Conservation (phyloP, 2,329 filamentous ascomycete species). For the Thielaviopsis musarum region DNA sequence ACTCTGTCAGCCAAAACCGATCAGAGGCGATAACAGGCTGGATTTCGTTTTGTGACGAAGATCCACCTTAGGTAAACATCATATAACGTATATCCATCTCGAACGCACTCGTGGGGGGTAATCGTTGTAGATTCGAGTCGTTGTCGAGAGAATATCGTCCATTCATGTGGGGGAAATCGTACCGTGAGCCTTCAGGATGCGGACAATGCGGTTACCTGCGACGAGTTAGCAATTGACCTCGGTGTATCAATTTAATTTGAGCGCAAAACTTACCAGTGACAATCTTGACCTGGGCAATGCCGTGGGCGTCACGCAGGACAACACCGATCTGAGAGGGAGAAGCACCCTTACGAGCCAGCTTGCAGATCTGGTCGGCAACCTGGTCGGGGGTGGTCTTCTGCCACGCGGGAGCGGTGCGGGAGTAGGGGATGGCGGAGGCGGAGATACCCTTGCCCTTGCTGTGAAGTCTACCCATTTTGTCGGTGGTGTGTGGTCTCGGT, state of each 20-base stretch:
- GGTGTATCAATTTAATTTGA: not conserved
- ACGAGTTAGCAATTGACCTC: slow-evolving; percentile 22
- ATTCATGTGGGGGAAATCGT: slow-evolving; percentile 36
- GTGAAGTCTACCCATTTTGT: slow-evolving; percentile 93
- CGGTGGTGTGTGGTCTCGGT: slow-evolving; percentile 24
- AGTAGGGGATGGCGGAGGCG: slow-evolving; percentile 90
- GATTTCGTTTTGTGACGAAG: slow-evolving; percentile 8
- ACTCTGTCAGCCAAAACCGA: slow-evolving; percentile 89
- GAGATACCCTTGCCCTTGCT: slow-evolving; percentile 99
- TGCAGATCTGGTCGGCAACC: slow-evolving; percentile 98
- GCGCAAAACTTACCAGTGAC: slow-evolving; percentile 60
- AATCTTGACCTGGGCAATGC: slow-evolving; percentile 93
- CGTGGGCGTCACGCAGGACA: slow-evolving; percentile 93
- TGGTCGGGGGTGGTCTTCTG: slow-evolving; percentile 97
- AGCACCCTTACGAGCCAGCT: slow-evolving; percentile 96
- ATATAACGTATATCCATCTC: slow-evolving; percentile 6
- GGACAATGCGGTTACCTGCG: slow-evolving; percentile 98
- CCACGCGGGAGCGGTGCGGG: slow-evolving; percentile 81
- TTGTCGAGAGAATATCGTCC: slow-evolving; percentile 18
- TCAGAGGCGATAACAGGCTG: slow-evolving; percentile 50
- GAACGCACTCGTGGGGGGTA: slow-evolving; percentile 16
- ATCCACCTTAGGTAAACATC: slow-evolving; percentile 11
- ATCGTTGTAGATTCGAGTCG: slow-evolving; percentile 9
- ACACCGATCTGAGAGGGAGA: slow-evolving; percentile 98
- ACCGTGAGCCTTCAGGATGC: slow-evolving; percentile 96